Evolutionary conservation across 2,329 filamentous ascomycete species (phyloP).

Genomic region (Sordariomycetes sp.): DNA sequence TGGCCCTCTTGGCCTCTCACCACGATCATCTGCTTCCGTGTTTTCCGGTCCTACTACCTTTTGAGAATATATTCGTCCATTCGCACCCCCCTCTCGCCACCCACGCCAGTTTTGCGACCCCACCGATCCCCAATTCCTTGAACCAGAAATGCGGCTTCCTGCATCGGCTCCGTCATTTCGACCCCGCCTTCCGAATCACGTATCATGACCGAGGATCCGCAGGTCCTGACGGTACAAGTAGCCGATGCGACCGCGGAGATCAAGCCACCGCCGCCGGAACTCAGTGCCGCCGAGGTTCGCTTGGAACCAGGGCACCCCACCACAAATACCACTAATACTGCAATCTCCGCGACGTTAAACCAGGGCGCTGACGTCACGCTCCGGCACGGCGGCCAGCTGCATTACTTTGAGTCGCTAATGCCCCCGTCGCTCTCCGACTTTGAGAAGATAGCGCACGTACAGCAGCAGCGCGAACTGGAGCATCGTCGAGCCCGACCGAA

Average conservation of each 20-base stretch:
- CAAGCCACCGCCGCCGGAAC: too few species aligned
- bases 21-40: not conserved
- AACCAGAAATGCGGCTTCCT: too few species aligned
- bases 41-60: not conserved
- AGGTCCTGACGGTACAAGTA: too few species aligned
- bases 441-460: constrained; percentile 31
- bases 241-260: too few species aligned
- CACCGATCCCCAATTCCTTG: too few species aligned
- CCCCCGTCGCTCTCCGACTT: constrained; percentile 32
- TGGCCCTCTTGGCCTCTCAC: not conserved
- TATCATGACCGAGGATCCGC: too few species aligned
- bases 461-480: constrained; percentile 30
- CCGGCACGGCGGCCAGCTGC: constrained; percentile 11
- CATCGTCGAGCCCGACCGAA: constrained; percentile 8
- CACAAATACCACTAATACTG: too few species aligned
- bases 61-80: not conserved
- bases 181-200: too few species aligned
- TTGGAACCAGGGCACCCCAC: too few species aligned
- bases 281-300: too few species aligned
- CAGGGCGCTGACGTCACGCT: constrained; percentile 1
- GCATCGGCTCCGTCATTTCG: too few species aligned
- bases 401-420: constrained; percentile 37
- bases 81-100: not conserved
- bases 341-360: not conserved
- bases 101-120: too few species aligned